Base-by-base conservation (phyloP, 306 rosid species). In the Delonix regia region DNA sequence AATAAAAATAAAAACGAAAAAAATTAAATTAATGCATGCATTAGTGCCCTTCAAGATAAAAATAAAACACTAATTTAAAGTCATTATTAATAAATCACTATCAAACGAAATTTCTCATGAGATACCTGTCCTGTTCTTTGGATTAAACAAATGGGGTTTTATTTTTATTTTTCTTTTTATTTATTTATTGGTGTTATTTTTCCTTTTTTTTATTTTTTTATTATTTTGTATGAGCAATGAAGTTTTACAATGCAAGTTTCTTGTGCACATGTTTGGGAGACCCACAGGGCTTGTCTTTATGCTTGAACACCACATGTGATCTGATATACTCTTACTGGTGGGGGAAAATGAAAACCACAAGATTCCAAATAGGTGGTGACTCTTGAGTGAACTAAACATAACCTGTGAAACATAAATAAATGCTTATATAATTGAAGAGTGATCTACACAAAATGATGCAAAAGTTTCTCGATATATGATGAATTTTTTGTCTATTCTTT, bases 261-360 rank as follows among this genome's bases (percentile, higher is more conserved):
- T 72, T 66, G 11, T 74, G 75, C 81, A 74, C 85, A 81, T 85
- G 85, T 73, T 47, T 10, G 60, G 42, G 10, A 53, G 79, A 77
- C 88, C 85, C 85, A 78, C 88, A 49, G 51, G 48, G 18, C 6
- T 9, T 77, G 78, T 75, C 77, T 73, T 68, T 4, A 44, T 68
- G 53, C 28, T 57, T 25, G 61, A 65, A 12, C 66, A 48, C 36
- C 48, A 49, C 75, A 57, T 81, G 67, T 73, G 76, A 33, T 65
- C n/a, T 48, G 42, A 49, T 0, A 66, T 39, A 10, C 80, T 28
- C 30, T 19, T 51, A 52, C 66, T 38, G 49, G 15, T 13, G 71
- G 39, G 1, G 7, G 9, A 65, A 64, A 39, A 19, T 19, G 33
- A 66, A 66, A 21, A 56, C 27, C 12, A 13, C 2, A 42, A 67